Base-by-base conservation (phyloP, 805 yeast species). In the Teunomyces tritomae region DNA sequence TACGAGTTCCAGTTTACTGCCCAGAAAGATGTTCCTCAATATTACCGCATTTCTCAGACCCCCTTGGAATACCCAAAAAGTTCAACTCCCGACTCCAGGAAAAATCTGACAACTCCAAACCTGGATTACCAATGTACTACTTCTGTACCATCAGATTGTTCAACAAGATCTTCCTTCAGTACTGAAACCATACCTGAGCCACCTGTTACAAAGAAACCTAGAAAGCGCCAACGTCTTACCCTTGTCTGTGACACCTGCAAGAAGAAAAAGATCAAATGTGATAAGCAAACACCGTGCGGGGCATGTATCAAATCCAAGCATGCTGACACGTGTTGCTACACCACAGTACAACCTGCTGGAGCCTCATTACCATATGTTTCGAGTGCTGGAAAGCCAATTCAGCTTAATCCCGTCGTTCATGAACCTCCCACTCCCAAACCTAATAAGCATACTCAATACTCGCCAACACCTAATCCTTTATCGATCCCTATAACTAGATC, bases 171-270 rank as follows among this genome's bases (percentile, higher is more conserved):
- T 13, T 37, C 40, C 17, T 26, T 37, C 29, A 37, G 40, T 26
- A 10, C 40, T 8, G 40, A 37, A 9, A n/a, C 8, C 8, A 9
- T 32, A 5, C 9, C 14, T 8, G 34, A 32, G 34, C 34, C 34
- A 32, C 10, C 14, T 32, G 17, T 9, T 13, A 8, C 13, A 32
- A 37, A 26, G 40, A 26, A 24, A 24, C 40, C 54, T 16, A 30
- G 45, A n/a, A 51, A 48, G 35, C 45, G 54, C 4, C 43, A 42
- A 11, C 40, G 54, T 6, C 41, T 51, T 45, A 52, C 57, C 10
- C 48, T 50, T 32, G 64, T 58, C 16, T 59, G 64, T 49, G 52
- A 51, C 30, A 53, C 53, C 39, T 59, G 64, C 55, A 59, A 58
- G 29, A 47, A 54, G 17, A 49, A 59, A 39, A 59, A 59, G 46